These are phyloP conservation scores for bread wheat (Triticum aestivum) DNA, from an alignment of 176 grass and related monocot species.

Conservation along the genomic window DNA sequence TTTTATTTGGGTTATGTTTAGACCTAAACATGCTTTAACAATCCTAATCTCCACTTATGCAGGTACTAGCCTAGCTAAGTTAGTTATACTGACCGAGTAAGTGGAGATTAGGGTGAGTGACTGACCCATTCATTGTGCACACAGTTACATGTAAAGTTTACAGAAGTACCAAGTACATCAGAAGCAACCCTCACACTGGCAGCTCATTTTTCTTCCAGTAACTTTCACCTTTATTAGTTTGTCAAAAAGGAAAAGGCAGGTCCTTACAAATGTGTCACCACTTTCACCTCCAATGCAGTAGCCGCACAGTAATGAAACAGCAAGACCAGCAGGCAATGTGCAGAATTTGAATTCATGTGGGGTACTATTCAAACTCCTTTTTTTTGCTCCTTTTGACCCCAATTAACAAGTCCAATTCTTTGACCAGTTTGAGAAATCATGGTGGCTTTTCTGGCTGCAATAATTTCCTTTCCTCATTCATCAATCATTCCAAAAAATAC, in stretches of 20 bases:
- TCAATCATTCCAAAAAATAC: conserved; percentile 25
- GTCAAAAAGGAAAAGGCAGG: no score
- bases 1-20: not conserved
- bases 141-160: not conserved
- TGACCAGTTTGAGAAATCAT: conserved; percentile 45
- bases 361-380: not conserved
- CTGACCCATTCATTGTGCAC: not conserved
- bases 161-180: not conserved
- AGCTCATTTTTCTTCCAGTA: not conserved
- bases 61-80: not conserved
- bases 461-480: conserved; percentile 40
- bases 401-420: conserved; percentile 1
- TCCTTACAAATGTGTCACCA: not conserved
- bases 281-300: not conserved
- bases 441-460: conserved; percentile 27
- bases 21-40: conserved; percentile 32
- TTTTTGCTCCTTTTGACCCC: not conserved
- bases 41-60: conserved; percentile 9
- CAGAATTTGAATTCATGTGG: not conserved
- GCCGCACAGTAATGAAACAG: not conserved
- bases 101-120: not conserved
- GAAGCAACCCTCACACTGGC: conserved; percentile 17
- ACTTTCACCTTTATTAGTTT: not conserved
- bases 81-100: not conserved
- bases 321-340: not conserved